These are phyloP conservation scores for Globisporangium ultimum DNA, from an alignment of 352 stramenopile genomes.

Conservation along the genomic window DNA sequence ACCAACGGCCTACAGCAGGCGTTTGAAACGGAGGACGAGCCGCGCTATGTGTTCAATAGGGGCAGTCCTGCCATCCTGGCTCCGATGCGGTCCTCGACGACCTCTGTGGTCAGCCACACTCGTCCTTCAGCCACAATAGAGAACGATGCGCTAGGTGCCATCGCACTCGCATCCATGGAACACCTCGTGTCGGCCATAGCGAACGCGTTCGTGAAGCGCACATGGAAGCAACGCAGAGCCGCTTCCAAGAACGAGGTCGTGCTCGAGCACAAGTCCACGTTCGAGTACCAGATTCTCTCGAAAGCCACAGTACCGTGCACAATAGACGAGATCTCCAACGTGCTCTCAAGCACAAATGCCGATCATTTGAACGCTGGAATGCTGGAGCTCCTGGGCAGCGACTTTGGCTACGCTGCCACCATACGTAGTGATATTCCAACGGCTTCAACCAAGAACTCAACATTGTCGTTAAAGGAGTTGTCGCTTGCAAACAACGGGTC, in stretches of 20 bases:
- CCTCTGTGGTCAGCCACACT: not conserved
- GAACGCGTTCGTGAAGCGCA: conserved; percentile 15
- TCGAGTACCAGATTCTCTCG: conserved; percentile 19
- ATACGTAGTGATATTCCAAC: conserved; percentile 12
- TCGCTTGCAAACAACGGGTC: conserved; percentile 15
- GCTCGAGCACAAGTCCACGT: conserved; percentile 12
- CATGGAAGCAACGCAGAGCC: conserved; percentile 10
- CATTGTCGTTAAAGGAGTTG: conserved; percentile 17
- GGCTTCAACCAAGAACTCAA: not conserved
- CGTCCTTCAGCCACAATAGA: conserved; percentile 2
- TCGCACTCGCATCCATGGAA: conserved; percentile 10
- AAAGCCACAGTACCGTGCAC: conserved; percentile 20
- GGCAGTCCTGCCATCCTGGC: not conserved
- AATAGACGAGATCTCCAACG: conserved; percentile 17
- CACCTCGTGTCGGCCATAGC: conserved; percentile 7
- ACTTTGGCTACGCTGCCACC: conserved; percentile 23
- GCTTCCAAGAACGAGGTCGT: conserved; percentile 8
- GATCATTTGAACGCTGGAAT: conserved; percentile 28
- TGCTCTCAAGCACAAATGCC: conserved; percentile 18
- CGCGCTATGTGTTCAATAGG: not conserved
- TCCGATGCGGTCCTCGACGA: not conserved
- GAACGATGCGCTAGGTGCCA: conserved; percentile 7
- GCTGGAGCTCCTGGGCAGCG: conserved; percentile 22
- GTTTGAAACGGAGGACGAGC: not conserved
- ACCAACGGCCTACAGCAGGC: not conserved